Conservation (phyloP, 371 early-diverging fungal genomes). For the Edhazardia aedis region DNA sequence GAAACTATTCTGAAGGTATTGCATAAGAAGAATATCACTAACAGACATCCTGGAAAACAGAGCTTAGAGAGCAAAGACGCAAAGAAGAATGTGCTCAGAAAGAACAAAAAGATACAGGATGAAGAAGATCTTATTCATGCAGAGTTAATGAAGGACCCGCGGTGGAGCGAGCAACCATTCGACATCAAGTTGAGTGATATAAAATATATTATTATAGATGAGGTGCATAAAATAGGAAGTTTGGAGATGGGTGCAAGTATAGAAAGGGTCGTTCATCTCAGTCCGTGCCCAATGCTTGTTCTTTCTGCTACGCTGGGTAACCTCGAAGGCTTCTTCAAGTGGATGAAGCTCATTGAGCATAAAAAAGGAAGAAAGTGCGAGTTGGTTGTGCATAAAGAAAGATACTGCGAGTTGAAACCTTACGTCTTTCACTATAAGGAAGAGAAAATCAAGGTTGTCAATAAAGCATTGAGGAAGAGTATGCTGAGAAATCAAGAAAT, state of each 20-base stretch:
- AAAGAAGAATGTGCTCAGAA: too few relatives aligned
- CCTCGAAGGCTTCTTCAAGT: conserved; percentile 46
- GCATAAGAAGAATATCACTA: background rate
- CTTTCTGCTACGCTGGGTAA: conserved; percentile 51
- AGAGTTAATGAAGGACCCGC: too few relatives aligned
- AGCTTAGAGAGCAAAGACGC: too few relatives aligned
- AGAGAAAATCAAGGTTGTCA: too few relatives aligned
- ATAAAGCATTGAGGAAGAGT: background rate
- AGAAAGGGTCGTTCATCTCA: conserved; percentile 49
- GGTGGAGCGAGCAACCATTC: too few relatives aligned
- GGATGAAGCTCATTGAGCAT: conserved; percentile 37
- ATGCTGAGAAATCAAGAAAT: too few relatives aligned
- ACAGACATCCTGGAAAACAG: too few relatives aligned
- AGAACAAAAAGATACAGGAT: too few relatives aligned
- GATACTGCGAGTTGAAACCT: conserved; percentile 45
- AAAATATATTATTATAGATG: conserved; percentile 50
- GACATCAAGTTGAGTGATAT: too few relatives aligned
- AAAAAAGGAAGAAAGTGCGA: conserved; percentile 34
- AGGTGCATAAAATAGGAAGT: conserved; percentile 49
- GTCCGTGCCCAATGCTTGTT: conserved; percentile 48
- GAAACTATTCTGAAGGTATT: background rate
- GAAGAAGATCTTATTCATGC: too few relatives aligned
- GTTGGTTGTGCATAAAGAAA: conserved; percentile 35
- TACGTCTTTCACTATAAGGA: conserved; percentile 29
- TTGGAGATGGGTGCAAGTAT: conserved; percentile 46